These are phyloP conservation scores for Thelonectria olida DNA, from an alignment of 2,329 filamentous ascomycete species.

Conservation along the genomic window DNA sequence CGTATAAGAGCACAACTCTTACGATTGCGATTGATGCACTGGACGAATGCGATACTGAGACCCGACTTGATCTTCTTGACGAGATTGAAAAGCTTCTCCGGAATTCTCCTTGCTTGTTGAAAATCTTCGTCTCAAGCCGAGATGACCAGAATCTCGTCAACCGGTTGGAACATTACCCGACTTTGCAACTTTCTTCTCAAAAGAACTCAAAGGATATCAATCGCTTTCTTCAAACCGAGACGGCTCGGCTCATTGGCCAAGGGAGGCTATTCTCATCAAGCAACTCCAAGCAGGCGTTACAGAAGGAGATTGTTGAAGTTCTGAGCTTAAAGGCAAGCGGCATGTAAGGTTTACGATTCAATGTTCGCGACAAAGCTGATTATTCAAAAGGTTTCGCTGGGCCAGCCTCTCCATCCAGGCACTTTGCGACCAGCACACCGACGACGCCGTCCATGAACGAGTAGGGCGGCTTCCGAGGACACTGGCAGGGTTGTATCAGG, in stretches of 20 bases:
- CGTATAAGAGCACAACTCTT: not conserved
- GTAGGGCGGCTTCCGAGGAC: not conserved
- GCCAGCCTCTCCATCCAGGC: not conserved
- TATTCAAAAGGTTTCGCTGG: not conserved
- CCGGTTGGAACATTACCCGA: not conserved
- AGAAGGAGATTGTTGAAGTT: not conserved
- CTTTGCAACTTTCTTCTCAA: not conserved
- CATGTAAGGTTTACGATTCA: not conserved
- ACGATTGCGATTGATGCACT: constrained; percentile 4
- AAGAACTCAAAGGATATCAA: not conserved
- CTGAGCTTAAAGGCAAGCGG: not conserved
- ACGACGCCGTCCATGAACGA: not conserved
- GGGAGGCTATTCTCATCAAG: not conserved
- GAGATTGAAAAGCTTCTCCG: not conserved
- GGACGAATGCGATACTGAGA: not conserved
- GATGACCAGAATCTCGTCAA: not conserved
- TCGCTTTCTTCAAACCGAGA: not conserved
- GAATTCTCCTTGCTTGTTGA: constrained; percentile 1
- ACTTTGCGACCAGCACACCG: not conserved
- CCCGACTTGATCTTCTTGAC: not conserved
- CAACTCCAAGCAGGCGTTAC: not conserved
- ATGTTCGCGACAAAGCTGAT: not conserved
- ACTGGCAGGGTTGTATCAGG: not conserved
- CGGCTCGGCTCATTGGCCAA: not conserved
- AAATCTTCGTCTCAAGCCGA: constrained; percentile 8